Evolutionary conservation across 208 protist species (phyloP).

Genomic region (Leptomonas pyrrhocoris): DNA sequence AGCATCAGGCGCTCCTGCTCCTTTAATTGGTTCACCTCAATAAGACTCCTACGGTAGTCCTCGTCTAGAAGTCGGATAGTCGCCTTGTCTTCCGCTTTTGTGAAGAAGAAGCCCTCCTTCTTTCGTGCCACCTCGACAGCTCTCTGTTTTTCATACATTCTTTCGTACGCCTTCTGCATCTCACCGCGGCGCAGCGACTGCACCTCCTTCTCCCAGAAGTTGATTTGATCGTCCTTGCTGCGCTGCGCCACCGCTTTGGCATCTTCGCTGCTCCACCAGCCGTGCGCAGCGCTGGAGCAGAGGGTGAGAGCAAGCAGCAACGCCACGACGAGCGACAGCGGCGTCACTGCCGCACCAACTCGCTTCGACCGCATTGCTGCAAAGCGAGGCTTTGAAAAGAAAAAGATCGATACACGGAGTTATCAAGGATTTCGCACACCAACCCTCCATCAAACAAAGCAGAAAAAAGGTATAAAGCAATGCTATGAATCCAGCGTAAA

Average conservation of each 20-base stretch:
- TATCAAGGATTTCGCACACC: no score
- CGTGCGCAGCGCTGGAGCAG: neutral
- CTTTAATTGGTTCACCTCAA: constrained; percentile 55
- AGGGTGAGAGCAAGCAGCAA: constrained; percentile 5
- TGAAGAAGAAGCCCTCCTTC: constrained; percentile 76
- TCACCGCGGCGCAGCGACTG: constrained; percentile 41
- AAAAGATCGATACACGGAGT: constrained; percentile 9
- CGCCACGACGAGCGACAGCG: constrained; percentile 14
- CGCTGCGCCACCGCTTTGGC: constrained; percentile 40
- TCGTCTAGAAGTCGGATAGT: constrained; percentile 81
- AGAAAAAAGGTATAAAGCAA: no score
- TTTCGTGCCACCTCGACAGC: constrained; percentile 53
- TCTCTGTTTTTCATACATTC: constrained; percentile 45
- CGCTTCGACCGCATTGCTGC: constrained; percentile 4
- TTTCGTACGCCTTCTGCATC: constrained; percentile 36
- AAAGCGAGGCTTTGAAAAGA: neutral
- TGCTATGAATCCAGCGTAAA: no score
- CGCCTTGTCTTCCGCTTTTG: constrained; percentile 53
- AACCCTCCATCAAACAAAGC: no score
- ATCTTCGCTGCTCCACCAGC: constrained; percentile 10
- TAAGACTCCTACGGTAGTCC: constrained; percentile 48
- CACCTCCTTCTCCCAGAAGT: constrained; percentile 66
- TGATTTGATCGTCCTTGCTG: constrained; percentile 62
- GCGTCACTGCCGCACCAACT: neutral
- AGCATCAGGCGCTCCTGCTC: constrained; percentile 74